These are phyloP conservation scores for Saprolegnia parasitica DNA, from an alignment of 352 stramenopile genomes.

Conservation along the genomic window DNA sequence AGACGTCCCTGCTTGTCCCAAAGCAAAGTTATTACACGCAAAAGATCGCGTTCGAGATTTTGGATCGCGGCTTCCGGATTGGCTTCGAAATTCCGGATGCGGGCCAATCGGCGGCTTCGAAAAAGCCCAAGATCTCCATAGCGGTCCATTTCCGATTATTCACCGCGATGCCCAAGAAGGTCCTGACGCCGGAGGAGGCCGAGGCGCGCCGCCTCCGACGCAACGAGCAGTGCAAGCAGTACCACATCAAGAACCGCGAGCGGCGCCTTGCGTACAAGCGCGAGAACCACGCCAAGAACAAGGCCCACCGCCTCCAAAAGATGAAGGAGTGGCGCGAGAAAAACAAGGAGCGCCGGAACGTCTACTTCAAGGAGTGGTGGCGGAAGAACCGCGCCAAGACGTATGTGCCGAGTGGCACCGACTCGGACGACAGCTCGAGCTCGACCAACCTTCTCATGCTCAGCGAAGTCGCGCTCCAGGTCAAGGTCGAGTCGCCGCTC, in stretches of 20 bases:
- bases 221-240: constrained; percentile 30
- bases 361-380: constrained; percentile 30
- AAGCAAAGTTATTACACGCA: background rate
- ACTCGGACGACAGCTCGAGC: constrained; percentile 18
- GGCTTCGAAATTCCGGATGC: constrained; percentile 15
- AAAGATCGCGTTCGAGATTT: constrained; percentile 29
- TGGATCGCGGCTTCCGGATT: constrained; percentile 9
- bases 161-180: constrained; percentile 23
- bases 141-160: constrained; percentile 4
- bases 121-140: constrained; percentile 26
- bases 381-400: constrained; percentile 18
- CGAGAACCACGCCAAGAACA: constrained; percentile 30
- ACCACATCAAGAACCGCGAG: constrained; percentile 30
- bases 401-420: background rate
- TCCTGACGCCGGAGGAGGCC: constrained; percentile 22
- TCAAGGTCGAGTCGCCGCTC: constrained; percentile 11
- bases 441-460: constrained; percentile 18
- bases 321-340: constrained; percentile 31
- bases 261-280: constrained; percentile 27
- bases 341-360: constrained; percentile 26
- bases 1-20: background rate
- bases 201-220: constrained; percentile 25
- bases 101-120: background rate
- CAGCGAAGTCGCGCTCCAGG: constrained; percentile 26
- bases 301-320: constrained; percentile 27